Evolutionary conservation across 2,329 filamentous ascomycete genomes (phyloP).

Genomic region (Trichophyton schoenleinii): DNA sequence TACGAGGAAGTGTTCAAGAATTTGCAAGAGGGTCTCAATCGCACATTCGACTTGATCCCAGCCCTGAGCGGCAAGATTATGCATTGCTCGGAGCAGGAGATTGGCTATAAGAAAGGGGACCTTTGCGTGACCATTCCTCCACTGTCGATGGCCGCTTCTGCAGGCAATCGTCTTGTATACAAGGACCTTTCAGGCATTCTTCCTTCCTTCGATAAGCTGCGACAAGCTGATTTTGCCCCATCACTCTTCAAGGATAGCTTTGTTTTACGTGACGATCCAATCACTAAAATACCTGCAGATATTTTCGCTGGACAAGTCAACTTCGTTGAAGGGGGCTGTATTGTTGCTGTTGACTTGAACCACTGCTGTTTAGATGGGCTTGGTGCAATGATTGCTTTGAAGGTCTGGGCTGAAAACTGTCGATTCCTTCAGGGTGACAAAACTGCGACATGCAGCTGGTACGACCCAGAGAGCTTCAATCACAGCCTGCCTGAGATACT

Average conservation of each 20-base stretch:
- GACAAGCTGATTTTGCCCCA: not conserved
- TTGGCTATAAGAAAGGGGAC: slow-evolving; percentile 3
- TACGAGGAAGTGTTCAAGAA: not conserved
- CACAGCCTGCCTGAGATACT: slow-evolving; percentile 1
- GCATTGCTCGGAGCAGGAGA: not conserved
- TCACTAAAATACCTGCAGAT: not conserved
- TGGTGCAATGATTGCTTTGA: not conserved
- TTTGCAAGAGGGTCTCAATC: slow-evolving; percentile 1
- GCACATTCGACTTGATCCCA: not conserved
- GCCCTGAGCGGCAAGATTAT: slow-evolving; percentile 3
- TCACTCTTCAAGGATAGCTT: slow-evolving; percentile 2
- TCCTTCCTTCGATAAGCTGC: not conserved
- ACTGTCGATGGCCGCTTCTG: not conserved
- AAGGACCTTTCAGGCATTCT: not conserved
- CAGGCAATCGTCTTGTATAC: not conserved
- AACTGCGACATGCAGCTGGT: slow-evolving; percentile 2
- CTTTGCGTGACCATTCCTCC: slow-evolving; percentile 2
- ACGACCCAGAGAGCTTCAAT: slow-evolving; percentile 3
- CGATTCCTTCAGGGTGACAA: slow-evolving; percentile 3
- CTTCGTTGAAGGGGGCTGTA: slow-evolving; percentile 1
- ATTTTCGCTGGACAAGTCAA: slow-evolving; percentile 4
- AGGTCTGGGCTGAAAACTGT: slow-evolving; percentile 3
- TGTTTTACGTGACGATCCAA: slow-evolving; percentile 3
- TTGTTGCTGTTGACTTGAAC: slow-evolving; percentile 3
- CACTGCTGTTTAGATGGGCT: slow-evolving; percentile 4